Base-by-base conservation (phyloP, 2,329 filamentous ascomycete genomes). In the Nothophaeocryptopus gaeumannii region DNA sequence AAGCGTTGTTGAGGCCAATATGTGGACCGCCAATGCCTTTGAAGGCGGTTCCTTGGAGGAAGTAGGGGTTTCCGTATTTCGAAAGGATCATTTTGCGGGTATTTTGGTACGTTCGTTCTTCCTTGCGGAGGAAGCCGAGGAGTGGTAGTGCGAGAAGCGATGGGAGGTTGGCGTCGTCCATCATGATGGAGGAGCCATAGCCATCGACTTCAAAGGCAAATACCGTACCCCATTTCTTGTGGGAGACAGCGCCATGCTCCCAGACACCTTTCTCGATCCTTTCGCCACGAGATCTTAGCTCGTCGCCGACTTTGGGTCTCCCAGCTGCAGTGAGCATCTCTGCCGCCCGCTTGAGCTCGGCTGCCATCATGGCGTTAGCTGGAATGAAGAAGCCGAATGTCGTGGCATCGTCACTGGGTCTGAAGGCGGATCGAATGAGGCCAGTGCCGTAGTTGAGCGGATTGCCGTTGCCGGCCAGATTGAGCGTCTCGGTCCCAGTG, bases 371-470 rank as follows among this genome's bases (percentile, higher is more conserved):
- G 16, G 93, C 93, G 66, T 99, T 99, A 33, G 89, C 85, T 0
- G 93, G 93, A 59, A 99, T 95, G 67, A 96, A 89, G 75, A 89
- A 99, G 38, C 91, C 91, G 2, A 99, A 77, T 33, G 93, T 96
- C 0, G 90, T 95, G 2, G 93, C 89, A 68, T 99, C 93, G 63
- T 99, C 93, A 56, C 89, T 95, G 4, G 93, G 93, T 1, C 93
- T 82, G 73, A 99, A 99, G 0, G 93, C 92, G 35, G 89, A 95
- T 51, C 93, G 83, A 40, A 97, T 79, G 1, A 99, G 79, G 0
- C 89, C 90, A 0, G 93, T 96, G 13, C 84, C 88, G 58, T 76
- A 79, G 60, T 89, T 91, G 12, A 99, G 75, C 1, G 93, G 93
- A 67, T 99, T 99, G n/a, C 93, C 93, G 16, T 90, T 77, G 1